Conservation (phyloP, 202 grass and related monocot genomes). For the Sporobolus alterniflorus region DNA sequence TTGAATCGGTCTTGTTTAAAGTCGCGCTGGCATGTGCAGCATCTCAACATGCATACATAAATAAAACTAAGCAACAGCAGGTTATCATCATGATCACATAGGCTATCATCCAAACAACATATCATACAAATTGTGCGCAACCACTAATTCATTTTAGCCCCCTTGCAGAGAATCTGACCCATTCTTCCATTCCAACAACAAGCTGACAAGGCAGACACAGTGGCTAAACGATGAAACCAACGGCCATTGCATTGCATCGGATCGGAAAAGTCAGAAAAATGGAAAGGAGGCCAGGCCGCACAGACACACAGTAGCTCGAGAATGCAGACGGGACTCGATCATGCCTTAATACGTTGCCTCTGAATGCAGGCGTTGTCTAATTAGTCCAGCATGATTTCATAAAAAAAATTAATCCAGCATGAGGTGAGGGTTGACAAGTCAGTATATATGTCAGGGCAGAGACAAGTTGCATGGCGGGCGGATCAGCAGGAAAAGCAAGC, state of each 20-base stretch:
- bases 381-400: too few species aligned
- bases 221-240: slow-evolving; percentile 24
- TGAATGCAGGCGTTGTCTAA: too few species aligned
- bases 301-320: background rate
- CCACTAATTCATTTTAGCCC: too few species aligned
- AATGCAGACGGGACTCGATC: too few species aligned
- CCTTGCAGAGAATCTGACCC: too few species aligned
- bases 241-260: slow-evolving; percentile 1
- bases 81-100: background rate
- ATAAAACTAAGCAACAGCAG: too few species aligned
- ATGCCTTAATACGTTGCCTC: too few species aligned
- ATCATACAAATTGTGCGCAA: slow-evolving; percentile 14
- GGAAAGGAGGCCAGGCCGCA: slow-evolving; percentile 13
- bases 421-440: too few species aligned
- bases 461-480: slow-evolving; percentile 20
- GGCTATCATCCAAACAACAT: background rate
- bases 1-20: background rate
- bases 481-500: slow-evolving; percentile 18
- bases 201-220: slow-evolving; percentile 17
- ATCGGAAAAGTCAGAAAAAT: background rate
- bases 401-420: too few species aligned
- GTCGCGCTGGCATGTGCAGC: background rate
- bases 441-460: too few species aligned
- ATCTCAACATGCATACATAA: background rate
- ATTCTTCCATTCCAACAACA: too few species aligned